Conservation (phyloP, 257 asterid genomes). For the Datura wrightii region DNA sequence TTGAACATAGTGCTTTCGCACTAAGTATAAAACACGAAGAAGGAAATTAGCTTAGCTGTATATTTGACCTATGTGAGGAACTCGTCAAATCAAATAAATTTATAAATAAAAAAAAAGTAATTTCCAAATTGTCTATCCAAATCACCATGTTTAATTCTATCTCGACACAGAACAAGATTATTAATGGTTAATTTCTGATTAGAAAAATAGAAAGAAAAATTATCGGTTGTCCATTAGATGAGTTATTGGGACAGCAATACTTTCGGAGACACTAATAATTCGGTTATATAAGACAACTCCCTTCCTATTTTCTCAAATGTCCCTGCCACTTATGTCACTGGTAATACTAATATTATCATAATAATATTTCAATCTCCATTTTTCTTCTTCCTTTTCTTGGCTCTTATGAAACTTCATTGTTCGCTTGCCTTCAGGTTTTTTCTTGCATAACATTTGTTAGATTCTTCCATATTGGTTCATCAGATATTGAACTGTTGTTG, state of each 20-base stretch:
- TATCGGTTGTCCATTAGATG: slow-evolving; percentile 30
- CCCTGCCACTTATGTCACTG: slow-evolving; percentile 26
- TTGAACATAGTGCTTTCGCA: slow-evolving; percentile 15
- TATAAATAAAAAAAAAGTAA: neutral
- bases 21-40: slow-evolving; percentile 5
- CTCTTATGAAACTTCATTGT: no score
- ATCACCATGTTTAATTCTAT: slow-evolving; percentile 18
- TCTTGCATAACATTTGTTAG: neutral
- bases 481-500: neutral
- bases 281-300: slow-evolving; percentile 10
- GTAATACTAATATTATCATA: neutral
- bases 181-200: neutral
- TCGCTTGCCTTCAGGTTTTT: neutral
- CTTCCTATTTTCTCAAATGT: slow-evolving; percentile 22
- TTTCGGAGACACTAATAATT: slow-evolving; percentile 24
- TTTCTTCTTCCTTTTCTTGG: neutral
- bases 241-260: slow-evolving; percentile 31
- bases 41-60: neutral
- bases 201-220: slow-evolving; percentile 25
- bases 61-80: neutral
- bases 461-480: neutral
- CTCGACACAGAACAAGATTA: neutral
- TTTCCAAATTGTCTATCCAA: neutral
- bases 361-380: no score
- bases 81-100: neutral